phyloP scores from a whole-genome alignment of 345 rosid genomes.

The Physaria fendleri region DNA sequence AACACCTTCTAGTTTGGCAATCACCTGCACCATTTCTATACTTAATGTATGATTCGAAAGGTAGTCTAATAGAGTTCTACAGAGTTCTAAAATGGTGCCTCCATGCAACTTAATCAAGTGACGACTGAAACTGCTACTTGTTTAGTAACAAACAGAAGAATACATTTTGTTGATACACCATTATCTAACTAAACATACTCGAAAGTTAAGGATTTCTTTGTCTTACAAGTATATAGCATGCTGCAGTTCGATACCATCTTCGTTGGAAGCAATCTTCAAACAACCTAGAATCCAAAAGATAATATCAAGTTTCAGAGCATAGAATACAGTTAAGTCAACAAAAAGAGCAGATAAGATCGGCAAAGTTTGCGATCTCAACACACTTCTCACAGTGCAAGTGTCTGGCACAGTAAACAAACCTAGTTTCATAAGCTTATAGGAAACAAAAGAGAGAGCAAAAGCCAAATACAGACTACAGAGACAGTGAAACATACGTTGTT shows the following conservation, averaged over 20 bases:
- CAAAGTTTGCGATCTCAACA: background rate
- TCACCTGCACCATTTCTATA: conserved; percentile 50
- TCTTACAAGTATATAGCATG: conserved; percentile 96
- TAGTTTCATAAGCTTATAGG: background rate
- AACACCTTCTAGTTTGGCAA: conserved; percentile 97
- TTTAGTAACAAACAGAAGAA: background rate
- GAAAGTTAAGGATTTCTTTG: conserved; percentile 11
- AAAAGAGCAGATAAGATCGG: background rate
- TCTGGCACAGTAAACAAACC: background rate
- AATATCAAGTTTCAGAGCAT: conserved; percentile 10
- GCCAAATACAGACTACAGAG: background rate
- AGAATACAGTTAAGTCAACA: background rate
- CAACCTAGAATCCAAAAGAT: conserved; percentile 44
- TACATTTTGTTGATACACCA: conserved; percentile 1
- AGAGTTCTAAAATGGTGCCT: background rate
- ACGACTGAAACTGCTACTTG: background rate
- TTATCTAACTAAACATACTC: background rate
- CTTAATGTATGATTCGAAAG: background rate
- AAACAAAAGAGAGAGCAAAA: background rate
- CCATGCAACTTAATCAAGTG: background rate
- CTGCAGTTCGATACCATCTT: conserved; percentile 99
- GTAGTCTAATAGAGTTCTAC: background rate
- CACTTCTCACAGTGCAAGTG: background rate
- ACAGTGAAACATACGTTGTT: conserved; percentile 57
- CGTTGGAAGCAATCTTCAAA: conserved; percentile 97